phyloP scores from a whole-genome alignment of 1,284 basidiomycete genomes.

The Meripilus lineatus region DNA sequence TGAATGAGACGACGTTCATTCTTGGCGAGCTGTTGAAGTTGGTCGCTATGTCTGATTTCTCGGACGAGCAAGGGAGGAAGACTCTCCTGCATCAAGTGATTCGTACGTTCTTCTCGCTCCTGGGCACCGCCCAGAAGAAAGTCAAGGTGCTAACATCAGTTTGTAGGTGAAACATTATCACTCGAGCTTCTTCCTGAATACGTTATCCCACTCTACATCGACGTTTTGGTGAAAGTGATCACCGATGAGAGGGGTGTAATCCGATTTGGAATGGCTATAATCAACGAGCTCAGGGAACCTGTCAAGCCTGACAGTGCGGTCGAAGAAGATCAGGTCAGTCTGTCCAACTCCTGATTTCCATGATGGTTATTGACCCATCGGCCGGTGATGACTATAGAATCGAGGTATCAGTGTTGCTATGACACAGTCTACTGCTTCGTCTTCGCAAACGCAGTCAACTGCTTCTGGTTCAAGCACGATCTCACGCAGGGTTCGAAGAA shows the following conservation, averaged over 20 bases:
- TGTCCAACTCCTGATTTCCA: background rate
- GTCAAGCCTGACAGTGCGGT: conserved; percentile 30
- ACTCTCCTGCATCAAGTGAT: conserved; percentile 87
- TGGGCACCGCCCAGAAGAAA: background rate
- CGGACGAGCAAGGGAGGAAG: conserved; percentile 87
- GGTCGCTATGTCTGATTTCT: conserved; percentile 60
- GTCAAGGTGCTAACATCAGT: too few species aligned
- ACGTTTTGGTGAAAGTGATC: conserved; percentile 79
- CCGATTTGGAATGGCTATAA: conserved; percentile 88
- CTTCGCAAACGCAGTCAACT: background rate
- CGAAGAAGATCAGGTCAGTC: conserved; percentile 1
- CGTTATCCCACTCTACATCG: conserved; percentile 76
- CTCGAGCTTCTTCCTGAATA: conserved; percentile 74
- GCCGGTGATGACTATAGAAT: background rate
- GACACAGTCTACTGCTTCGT: background rate
- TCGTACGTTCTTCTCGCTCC: conserved; percentile 42
- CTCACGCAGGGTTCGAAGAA: too few species aligned
- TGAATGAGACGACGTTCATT: conserved; percentile 12
- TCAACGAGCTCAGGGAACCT: conserved; percentile 79
- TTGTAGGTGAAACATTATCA: conserved; percentile 79
- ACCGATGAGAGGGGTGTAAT: conserved; percentile 86
- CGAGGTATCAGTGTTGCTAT: background rate
- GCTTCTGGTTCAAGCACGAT: too few species aligned
- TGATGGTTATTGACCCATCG: background rate
- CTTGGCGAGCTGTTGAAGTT: conserved; percentile 12